Conservation (phyloP, 352 stramenopile genomes). For the Phytophthora macrochlamydospora region DNA sequence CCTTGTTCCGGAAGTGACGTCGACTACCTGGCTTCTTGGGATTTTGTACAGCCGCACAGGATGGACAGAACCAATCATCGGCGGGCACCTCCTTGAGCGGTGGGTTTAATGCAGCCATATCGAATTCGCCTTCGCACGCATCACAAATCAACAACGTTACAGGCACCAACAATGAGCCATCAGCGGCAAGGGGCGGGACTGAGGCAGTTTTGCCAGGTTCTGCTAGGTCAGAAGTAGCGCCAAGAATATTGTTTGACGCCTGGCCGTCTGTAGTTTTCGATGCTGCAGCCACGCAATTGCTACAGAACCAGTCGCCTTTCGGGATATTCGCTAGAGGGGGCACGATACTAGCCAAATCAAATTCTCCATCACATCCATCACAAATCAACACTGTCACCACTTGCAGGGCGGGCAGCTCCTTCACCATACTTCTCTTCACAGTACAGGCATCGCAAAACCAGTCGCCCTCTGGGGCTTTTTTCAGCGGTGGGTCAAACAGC, state of each 20-base stretch:
- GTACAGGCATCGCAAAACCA: slow-evolving; percentile 20
- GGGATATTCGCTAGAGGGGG: slow-evolving; percentile 49
- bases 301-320: slow-evolving; percentile 54
- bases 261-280: not conserved
- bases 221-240: not conserved
- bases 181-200: not conserved
- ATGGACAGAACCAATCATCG: slow-evolving; percentile 48
- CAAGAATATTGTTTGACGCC: slow-evolving; percentile 1
- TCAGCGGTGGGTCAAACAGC: slow-evolving; percentile 45
- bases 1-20: slow-evolving; percentile 5
- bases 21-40: slow-evolving; percentile 1
- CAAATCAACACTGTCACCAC: slow-evolving; percentile 53
- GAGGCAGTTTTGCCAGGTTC: not conserved
- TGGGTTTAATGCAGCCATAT: slow-evolving; percentile 56
- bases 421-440: not conserved
- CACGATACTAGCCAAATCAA: slow-evolving; percentile 50
- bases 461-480: slow-evolving; percentile 44
- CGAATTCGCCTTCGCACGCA: slow-evolving; percentile 70
- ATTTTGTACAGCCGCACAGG: slow-evolving; percentile 18
- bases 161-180: slow-evolving; percentile 10
- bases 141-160: slow-evolving; percentile 71
- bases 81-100: slow-evolving; percentile 53
- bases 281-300: slow-evolving; percentile 14
- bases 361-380: slow-evolving; percentile 70
- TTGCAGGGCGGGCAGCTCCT: not conserved